Base-by-base conservation (phyloP, 768 basidiomycete genomes). In the Podaxis carcinomalis region DNA sequence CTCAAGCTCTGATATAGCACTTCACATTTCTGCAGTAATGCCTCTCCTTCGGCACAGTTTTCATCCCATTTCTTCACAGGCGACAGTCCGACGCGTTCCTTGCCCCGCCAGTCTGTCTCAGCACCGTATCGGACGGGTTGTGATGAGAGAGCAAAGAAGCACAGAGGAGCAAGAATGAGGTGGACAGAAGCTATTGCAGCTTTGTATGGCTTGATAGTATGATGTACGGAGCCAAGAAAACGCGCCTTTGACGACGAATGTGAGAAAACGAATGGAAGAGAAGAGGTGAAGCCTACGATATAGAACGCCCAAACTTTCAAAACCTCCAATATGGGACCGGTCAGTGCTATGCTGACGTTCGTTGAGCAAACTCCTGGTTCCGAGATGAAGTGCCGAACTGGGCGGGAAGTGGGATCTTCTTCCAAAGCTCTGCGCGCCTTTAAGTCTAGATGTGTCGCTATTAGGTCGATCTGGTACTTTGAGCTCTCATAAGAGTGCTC, bases 401-500 rank as follows among this genome's bases (percentile, higher is more conserved):
- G 70, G 53, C 69, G 68, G 5, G 55, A 58, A 9, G 42, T 27
- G 1, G 59, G 53, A 3, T 49, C 44, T 37, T 49, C 42, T 19
- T 61, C 51, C 14, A 27, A 21, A 19, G 35, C 53, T 39, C 52
- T 53, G 5, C 73, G 64, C 19, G 83, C 78, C 4, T 71, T 69
- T 32, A 68, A 75, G 61, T 89, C 84, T 51, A 94, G 77, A 47
- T 77, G 72, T 1, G 82, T 73, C 1, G 79, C 77, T 44, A 93
- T 74, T 51, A 93, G 69, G 67, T 92, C 90, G 25, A 86, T 85
- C 73, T 93, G 87, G 67, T 89, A 92, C 71, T 94, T 94, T 10
- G 83, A 78, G 40, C 74, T 77, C 66, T 90, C 82, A 68, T 93
- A 95, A 0, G 90, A 83, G 60, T 83, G 79, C 19, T 72, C 69